Base-by-base conservation (phyloP, 805 yeast genomes). In the Spathaspora gorwiae region DNA sequence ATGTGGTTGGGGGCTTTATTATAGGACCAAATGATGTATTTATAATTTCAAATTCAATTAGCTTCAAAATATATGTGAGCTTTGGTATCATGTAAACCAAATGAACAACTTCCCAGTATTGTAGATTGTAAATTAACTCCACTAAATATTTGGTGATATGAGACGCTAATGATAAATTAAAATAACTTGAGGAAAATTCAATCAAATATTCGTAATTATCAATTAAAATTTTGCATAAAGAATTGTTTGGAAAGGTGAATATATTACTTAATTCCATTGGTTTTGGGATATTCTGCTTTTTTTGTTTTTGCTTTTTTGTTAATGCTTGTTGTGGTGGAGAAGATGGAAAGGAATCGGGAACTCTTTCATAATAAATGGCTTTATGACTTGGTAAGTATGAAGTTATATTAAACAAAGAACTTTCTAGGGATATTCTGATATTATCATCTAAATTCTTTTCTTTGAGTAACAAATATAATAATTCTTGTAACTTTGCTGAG, bases 51-150 rank as follows among this genome's bases (percentile, higher is more conserved):
- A 72, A 66, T 19, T 57, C 64, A 15, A 65, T 44, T 24, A 71
- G 52, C 46, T 56, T 56, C 44, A 70, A 59, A 45, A 68, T 65
- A 49, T 62, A 57, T 33, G 61, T 65, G 24, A 72, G 49, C 31
- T 63, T 52, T 1, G 73, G 69, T 3, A 68, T 42, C 19, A 61
- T 45, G 36, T 61, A 54, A 9, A 71, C 46, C 8, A 72, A 56
- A 51, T 72, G 76, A 49, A 70, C 70, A 7, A 68, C 59, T 47
- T 72, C 76, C 76, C 76, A 72, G 50, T 68, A 72, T 47, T 71
- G 66, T 12, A 72, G 52, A 12, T 61, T 52, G 50, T 72, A 68
- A 9, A 71, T 57, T 31, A 70, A 47, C 38, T 64, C 66, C 15
- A 72, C 76, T 45, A 66, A 47, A 47, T 54, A 72, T 44, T 60